Conservation (phyloP, 139 green algal species). For the Tetradesmus obliquus region DNA sequence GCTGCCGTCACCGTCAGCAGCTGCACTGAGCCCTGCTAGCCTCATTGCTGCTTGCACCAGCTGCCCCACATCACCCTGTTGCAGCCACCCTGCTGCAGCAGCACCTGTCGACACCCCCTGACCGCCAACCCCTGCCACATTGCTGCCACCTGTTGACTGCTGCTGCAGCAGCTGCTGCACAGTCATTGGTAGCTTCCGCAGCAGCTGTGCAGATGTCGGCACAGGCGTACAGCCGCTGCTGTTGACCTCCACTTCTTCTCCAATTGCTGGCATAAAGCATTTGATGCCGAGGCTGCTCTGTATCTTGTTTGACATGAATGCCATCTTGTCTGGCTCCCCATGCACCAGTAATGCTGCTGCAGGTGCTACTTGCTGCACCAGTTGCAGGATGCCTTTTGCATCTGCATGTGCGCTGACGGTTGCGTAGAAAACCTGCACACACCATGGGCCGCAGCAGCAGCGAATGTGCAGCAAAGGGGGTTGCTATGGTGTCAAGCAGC, state of each 20-base stretch:
- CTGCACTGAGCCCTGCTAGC: background rate
- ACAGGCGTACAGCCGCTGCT: background rate
- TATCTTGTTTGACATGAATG: conserved; percentile 60
- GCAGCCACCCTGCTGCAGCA: background rate
- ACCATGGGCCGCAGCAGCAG: background rate
- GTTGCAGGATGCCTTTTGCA: conserved; percentile 73
- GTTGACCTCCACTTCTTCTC: conserved; percentile 15
- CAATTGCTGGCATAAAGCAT: conserved; percentile 13
- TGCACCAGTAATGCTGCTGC: conserved; percentile 80
- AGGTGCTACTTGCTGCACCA: conserved; percentile 64
- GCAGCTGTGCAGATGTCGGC: conserved; percentile 5
- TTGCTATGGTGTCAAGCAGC: background rate
- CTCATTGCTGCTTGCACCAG: background rate
- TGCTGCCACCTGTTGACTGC: background rate
- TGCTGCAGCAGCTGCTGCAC: conserved; percentile 2
- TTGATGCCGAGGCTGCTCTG: conserved; percentile 20
- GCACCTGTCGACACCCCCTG: background rate
- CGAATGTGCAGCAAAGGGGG: background rate
- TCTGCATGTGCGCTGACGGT: conserved; percentile 82
- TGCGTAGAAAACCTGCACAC: conserved; percentile 61
- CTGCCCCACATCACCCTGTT: conserved; percentile 22
- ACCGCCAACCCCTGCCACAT: background rate
- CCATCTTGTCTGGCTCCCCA: conserved; percentile 76
- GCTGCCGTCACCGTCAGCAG: background rate
- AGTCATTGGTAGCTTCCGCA: conserved; percentile 3